Evolutionary conservation across 2,329 filamentous ascomycete genomes (phyloP), one percentile per base, ranked within the genome.

Genomic region (Cladosporium sp.): DNA sequence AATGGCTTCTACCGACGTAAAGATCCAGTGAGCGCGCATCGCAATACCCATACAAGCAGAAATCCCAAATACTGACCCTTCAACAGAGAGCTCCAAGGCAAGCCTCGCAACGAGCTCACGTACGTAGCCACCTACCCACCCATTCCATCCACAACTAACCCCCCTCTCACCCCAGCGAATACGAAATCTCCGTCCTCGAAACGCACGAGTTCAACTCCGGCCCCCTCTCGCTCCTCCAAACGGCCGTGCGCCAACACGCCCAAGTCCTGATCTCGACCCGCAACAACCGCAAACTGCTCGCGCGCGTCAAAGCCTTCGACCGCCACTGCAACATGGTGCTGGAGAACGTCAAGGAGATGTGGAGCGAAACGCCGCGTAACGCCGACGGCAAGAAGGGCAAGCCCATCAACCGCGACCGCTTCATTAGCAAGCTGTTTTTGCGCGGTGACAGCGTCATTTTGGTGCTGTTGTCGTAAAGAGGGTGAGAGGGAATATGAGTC

Each of bases 281-380:
- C 59, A 96, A 95, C 81, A 97, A 97, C 78, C 87, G 92, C 72
- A 98, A 98, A 78, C 80, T 98, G 41, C 84, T 98, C 49, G 93
- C 92, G 45, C 86, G 93, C 57, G 92, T 98, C 66, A 98, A 98
- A 78, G 93, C 93, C 6, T 98, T 98, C 69, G 93, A 98, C 73
- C 81, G 93, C 54, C 93, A 98, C 73, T 97, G 91, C 81, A 98
- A 98, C 75, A 97, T 98, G 93, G 88, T 95, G 3, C 77, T 96
- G 41, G 90, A 95, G 77, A 95, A 95, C 61, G 90, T 94, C 38
- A 94, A 94, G 78, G 93, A 98, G 75, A 97, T 98, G 92, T 98
- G 93, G 93, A 96, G 91, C 8, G 93, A 98, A 75, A 93, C 87
- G 50, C 90, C 92, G 42, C 77, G 83, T 54, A 78, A 88, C 64